Conservation (phyloP, 1,284 basidiomycete species). For the Anthracocystis panici-leucophaei region DNA sequence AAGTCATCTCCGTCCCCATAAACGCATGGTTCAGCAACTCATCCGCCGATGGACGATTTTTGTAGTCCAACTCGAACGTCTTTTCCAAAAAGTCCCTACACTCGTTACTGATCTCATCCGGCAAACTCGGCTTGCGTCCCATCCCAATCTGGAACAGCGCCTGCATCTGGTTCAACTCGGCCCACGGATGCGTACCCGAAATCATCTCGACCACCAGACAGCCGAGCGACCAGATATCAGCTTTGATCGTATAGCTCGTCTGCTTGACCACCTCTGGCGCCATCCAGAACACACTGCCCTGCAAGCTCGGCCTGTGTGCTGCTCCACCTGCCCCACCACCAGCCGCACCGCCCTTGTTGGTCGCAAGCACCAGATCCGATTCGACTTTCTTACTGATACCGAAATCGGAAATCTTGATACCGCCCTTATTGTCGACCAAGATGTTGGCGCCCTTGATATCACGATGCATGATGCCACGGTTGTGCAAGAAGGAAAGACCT, state of each 20-base stretch:
- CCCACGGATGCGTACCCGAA: slow-evolving; percentile 96
- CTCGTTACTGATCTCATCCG: slow-evolving; percentile 63
- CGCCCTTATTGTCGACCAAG: slow-evolving; percentile 97
- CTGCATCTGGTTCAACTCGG: slow-evolving; percentile 93
- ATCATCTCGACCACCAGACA: slow-evolving; percentile 99
- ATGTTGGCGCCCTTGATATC: slow-evolving; percentile 99
- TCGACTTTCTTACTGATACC: slow-evolving; percentile 99
- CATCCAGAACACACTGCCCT: slow-evolving; percentile 93
- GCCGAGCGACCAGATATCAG: slow-evolving; percentile 98
- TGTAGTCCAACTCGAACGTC: slow-evolving; percentile 66
- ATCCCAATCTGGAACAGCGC: slow-evolving; percentile 68
- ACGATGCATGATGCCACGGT: slow-evolving; percentile 93
- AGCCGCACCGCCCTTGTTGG: slow-evolving; percentile 29
- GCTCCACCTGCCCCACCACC: slow-evolving; percentile 17
- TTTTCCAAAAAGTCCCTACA: slow-evolving; percentile 60
- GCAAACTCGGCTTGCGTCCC: slow-evolving; percentile 53
- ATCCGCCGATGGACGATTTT: slow-evolving; percentile 57
- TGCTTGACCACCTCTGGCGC: slow-evolving; percentile 92
- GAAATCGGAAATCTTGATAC: slow-evolving; percentile 98
- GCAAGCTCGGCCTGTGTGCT: slow-evolving; percentile 86
- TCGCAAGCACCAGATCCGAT: slow-evolving; percentile 73
- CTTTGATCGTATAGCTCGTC: slow-evolving; percentile 90
- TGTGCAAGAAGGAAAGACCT: slow-evolving; percentile 92
- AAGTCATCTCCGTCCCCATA: slow-evolving; percentile 53
- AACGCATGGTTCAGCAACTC: slow-evolving; percentile 63